A percentile compares a stretch with the other conserved stretches of the same genome.
Evolutionary conservation across 257 asterid species (phyloP).

Genomic region (Plantago ovata): DNA sequence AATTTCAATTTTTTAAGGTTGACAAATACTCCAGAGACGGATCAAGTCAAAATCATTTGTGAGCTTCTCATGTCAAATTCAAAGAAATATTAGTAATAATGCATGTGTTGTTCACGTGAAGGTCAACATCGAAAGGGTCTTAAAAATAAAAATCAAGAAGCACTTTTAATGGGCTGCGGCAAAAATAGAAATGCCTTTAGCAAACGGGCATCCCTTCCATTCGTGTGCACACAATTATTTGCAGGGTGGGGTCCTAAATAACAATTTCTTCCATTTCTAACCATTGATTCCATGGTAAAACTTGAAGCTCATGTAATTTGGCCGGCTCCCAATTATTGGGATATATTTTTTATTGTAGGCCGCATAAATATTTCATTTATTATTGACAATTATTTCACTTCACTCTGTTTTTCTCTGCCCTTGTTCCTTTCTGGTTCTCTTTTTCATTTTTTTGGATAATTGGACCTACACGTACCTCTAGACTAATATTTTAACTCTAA

Average conservation of each 20-base stretch:
- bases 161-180: conserved; percentile 14
- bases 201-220: conserved; percentile 19
- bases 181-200: conserved; percentile 28
- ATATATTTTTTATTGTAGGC: not conserved
- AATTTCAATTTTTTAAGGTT: too few relatives aligned
- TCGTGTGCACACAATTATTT: conserved; percentile 19
- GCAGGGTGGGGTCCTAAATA: conserved; percentile 32
- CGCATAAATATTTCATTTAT: too few relatives aligned
- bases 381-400: too few relatives aligned
- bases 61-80: too few relatives aligned
- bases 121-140: conserved; percentile 27
- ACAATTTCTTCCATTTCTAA: not conserved
- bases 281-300: conserved; percentile 9
- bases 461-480: too few relatives aligned
- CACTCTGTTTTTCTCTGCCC: too few relatives aligned
- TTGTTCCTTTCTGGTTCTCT: too few relatives aligned
- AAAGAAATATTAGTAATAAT: too few relatives aligned
- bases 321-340: conserved; percentile 26
- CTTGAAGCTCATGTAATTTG: conserved; percentile 23
- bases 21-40: too few relatives aligned
- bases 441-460: too few relatives aligned
- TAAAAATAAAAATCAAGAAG: not conserved
- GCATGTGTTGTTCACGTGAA: conserved; percentile 18
- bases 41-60: too few relatives aligned
- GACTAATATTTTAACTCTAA: too few relatives aligned